These are phyloP conservation scores for Calocera cornea DNA, from an alignment of 768 basidiomycete species.

Conservation along the genomic window DNA sequence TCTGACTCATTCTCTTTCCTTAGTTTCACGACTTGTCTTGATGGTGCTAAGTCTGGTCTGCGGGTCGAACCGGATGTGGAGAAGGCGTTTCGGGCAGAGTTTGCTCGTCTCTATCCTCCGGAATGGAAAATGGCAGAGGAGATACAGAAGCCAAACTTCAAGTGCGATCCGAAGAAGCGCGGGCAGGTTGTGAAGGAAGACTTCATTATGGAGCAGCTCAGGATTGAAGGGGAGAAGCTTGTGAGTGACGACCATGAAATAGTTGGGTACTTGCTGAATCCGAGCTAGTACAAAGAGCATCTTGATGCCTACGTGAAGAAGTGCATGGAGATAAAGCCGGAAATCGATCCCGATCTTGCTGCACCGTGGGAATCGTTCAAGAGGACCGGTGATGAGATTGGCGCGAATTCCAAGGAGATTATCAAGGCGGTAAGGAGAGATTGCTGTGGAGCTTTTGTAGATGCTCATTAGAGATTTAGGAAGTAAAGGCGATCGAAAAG, in stretches of 20 bases:
- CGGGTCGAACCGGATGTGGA: background rate
- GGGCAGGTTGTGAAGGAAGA: background rate
- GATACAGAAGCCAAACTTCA: background rate
- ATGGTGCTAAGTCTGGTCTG: background rate
- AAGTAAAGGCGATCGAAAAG: background rate
- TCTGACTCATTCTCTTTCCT: too few species aligned
- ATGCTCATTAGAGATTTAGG: background rate
- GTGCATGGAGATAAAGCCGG: background rate
- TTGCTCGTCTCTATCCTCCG: background rate
- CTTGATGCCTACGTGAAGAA: background rate
- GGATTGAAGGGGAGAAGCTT: background rate
- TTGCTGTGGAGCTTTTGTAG: background rate
- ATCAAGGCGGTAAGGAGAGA: background rate
- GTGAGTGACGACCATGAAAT: too few species aligned
- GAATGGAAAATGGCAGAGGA: background rate
- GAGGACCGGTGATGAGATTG: background rate
- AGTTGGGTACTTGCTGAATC: too few species aligned
- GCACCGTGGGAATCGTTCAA: background rate
- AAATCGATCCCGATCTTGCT: background rate
- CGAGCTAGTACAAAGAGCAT: background rate
- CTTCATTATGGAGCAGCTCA: background rate
- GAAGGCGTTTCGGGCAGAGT: background rate
- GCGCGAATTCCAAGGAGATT: background rate
- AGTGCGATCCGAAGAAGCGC: too few species aligned
- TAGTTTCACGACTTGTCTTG: background rate